Conservation (phyloP, 1,284 basidiomycete species). For the Stereum hirsutum region DNA sequence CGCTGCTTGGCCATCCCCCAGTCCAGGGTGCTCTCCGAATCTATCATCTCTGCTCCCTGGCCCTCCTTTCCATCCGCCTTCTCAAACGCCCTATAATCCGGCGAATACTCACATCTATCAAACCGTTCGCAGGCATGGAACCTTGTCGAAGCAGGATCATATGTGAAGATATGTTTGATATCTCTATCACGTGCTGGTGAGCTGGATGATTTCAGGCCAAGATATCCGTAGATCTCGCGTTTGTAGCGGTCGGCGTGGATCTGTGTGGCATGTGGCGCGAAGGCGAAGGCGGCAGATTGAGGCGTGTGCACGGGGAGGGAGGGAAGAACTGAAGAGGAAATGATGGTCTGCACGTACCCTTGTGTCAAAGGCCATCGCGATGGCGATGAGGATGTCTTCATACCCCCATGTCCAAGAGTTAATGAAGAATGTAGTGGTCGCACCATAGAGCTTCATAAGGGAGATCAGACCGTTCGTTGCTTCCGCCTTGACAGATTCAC, state of each 20-base stretch:
- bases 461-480: conserved; percentile 61
- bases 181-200: conserved; percentile 60
- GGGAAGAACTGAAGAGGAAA: background rate
- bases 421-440: conserved; percentile 72
- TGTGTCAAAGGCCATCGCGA: conserved; percentile 54
- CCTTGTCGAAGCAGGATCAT: conserved; percentile 49
- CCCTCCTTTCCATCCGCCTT: too few relatives aligned
- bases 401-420: conserved; percentile 94
- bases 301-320: background rate
- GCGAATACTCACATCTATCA: conserved; percentile 51
- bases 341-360: conserved; percentile 30
- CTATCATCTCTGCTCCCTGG: too few relatives aligned
- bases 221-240: conserved; percentile 48
- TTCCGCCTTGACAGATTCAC: conserved; percentile 34
- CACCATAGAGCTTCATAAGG: conserved; percentile 62
- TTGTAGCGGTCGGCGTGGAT: conserved; percentile 92
- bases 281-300: background rate
- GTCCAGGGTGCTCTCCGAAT: conserved; percentile 1
- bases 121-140: conserved; percentile 91
- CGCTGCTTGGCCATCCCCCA: conserved; percentile 2
- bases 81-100: conserved; percentile 12
- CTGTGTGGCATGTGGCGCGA: conserved; percentile 23
- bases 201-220: too few relatives aligned
- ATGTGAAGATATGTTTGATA: conserved; percentile 56
- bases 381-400: conserved; percentile 74